Conservation (phyloP, 1,284 basidiomycete species). For the Fomes fomentarius region DNA sequence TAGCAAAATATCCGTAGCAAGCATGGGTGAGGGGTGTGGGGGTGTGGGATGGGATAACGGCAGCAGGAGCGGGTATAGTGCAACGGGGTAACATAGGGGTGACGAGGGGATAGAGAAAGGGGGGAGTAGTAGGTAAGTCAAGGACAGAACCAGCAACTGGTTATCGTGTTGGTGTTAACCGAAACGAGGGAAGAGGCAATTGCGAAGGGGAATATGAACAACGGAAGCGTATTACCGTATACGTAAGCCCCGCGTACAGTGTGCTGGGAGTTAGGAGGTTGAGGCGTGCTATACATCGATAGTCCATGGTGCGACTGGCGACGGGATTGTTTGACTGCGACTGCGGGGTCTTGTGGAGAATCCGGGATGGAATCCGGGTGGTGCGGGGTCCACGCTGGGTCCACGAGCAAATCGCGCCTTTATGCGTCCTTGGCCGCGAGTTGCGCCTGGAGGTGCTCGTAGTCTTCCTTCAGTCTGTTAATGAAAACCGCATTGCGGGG, state of each 20-base stretch:
- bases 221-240: slow-evolving; percentile 11
- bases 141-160: slow-evolving; percentile 9
- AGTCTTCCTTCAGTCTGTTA: slow-evolving; percentile 67
- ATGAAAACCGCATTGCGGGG: slow-evolving; percentile 32
- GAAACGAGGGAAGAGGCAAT: slow-evolving; percentile 4
- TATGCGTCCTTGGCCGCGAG: slow-evolving; percentile 37
- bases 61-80: slow-evolving; percentile 28
- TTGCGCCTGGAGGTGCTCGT: slow-evolving; percentile 51
- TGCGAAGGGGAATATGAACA: slow-evolving; percentile 1
- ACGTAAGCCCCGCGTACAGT: too few relatives aligned
- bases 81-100: slow-evolving; percentile 29
- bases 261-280: too few relatives aligned
- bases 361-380: slow-evolving; percentile 9
- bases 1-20: slow-evolving; percentile 25
- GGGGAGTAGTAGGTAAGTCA: neutral
- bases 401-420: slow-evolving; percentile 23
- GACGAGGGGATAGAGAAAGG: slow-evolving; percentile 7
- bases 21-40: slow-evolving; percentile 14
- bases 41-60: too few relatives aligned
- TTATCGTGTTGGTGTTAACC: slow-evolving; percentile 5
- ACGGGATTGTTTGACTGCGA: slow-evolving; percentile 2
- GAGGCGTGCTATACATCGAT: slow-evolving; percentile 16
- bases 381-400: slow-evolving; percentile 20
- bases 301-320: slow-evolving; percentile 10
- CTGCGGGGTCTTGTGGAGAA: neutral